Conservation (phyloP, 352 stramenopile genomes). For the Pythium dissotocum region DNA sequence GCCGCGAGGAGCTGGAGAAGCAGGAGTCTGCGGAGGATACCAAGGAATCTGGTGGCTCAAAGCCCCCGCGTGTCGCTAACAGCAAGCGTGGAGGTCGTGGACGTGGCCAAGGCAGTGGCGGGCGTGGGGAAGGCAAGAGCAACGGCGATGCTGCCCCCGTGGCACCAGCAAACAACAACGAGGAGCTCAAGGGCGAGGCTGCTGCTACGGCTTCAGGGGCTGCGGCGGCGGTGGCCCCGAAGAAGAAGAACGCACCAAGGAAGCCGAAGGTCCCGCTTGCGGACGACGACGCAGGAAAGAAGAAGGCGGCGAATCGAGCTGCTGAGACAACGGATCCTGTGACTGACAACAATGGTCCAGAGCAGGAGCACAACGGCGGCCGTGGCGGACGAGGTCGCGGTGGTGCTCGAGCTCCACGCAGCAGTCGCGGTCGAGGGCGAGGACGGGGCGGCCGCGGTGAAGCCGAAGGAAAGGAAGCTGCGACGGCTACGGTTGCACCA, state of each 20-base stretch:
- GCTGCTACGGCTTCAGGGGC: background rate
- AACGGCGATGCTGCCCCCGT: background rate
- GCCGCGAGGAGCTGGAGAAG: conserved; percentile 26
- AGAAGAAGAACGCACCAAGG: conserved; percentile 14
- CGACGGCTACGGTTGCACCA: background rate
- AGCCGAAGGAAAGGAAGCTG: background rate
- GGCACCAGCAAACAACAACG: background rate
- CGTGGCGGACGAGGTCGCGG: conserved; percentile 24
- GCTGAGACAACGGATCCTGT: conserved; percentile 9
- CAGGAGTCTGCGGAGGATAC: conserved; percentile 29
- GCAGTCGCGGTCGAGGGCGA: conserved; percentile 32
- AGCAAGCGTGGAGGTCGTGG: conserved; percentile 24
- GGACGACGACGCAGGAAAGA: conserved; percentile 8
- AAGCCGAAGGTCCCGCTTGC: conserved; percentile 4
- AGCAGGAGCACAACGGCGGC: conserved; percentile 2
- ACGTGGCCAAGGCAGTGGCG: conserved; percentile 16
- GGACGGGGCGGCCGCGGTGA: conserved; percentile 39
- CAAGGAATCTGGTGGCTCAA: conserved; percentile 18
- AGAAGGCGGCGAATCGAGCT: conserved; percentile 13
- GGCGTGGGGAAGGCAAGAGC: conserved; percentile 13
- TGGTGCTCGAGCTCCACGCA: conserved; percentile 18
- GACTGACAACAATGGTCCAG: background rate
- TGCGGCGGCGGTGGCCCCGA: background rate
- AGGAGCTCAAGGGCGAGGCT: conserved; percentile 1
- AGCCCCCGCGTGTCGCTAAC: conserved; percentile 3